phyloP scores from a whole-genome alignment of 805 yeast genomes.

The Barnettozyma botsteinii region DNA sequence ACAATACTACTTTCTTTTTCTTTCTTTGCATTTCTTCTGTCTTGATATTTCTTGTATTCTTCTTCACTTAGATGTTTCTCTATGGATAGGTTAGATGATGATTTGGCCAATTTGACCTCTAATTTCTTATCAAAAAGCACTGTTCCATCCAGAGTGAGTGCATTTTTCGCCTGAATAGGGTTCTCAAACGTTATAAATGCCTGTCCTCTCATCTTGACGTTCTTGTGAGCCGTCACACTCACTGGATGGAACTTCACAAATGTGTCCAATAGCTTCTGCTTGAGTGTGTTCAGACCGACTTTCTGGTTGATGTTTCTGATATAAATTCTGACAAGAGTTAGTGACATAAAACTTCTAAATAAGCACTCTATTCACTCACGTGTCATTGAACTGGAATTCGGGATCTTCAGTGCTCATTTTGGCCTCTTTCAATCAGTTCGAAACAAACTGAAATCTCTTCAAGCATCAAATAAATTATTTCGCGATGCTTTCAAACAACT shows the following conservation, averaged over 20 bases:
- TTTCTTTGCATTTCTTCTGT: constrained; percentile 16
- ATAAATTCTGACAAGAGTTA: constrained; percentile 32
- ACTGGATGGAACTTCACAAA: constrained; percentile 45
- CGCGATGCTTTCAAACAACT: too few relatives aligned
- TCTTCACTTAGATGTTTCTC: constrained; percentile 10
- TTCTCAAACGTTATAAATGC: constrained; percentile 62
- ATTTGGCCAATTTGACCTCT: constrained; percentile 22
- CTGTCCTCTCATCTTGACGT: constrained; percentile 70
- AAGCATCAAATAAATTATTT: too few relatives aligned
- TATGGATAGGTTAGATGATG: constrained; percentile 22
- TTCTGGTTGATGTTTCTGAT: constrained; percentile 70
- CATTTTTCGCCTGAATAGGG: constrained; percentile 34
- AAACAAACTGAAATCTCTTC: too few relatives aligned
- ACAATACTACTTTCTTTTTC: constrained; percentile 14
- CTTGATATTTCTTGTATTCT: constrained; percentile 15
- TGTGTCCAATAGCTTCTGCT: constrained; percentile 33
- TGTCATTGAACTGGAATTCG: constrained; percentile 18
- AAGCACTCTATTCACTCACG: constrained; percentile 12
- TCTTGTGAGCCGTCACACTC: constrained; percentile 51
- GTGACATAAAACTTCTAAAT: not conserved
- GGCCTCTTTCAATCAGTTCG: too few relatives aligned
- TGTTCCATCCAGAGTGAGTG: constrained; percentile 18
- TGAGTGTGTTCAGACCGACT: constrained; percentile 47
- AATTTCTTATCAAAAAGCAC: constrained; percentile 19
- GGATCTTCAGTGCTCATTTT: constrained; percentile 1